A percentile compares a stretch with the other conserved stretches of the same genome.
These are phyloP conservation scores for Clonostachys rhizophaga DNA, from an alignment of 2,329 filamentous ascomycete genomes.

Conservation along the genomic window DNA sequence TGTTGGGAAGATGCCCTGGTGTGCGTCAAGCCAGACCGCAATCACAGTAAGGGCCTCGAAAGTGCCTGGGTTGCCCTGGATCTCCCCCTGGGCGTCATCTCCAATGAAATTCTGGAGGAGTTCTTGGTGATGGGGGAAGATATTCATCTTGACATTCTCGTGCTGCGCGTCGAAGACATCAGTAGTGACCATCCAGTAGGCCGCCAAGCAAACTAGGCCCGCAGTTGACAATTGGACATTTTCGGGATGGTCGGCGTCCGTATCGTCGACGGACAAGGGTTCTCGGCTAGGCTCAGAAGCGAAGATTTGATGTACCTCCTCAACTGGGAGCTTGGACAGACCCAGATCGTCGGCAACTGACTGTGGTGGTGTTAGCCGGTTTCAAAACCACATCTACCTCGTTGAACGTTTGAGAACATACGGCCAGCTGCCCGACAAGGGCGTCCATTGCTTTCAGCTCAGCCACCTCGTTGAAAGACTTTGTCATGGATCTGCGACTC, in stretches of 20 bases:
- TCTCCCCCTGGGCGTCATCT: constrained; percentile 40
- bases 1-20: constrained; percentile 31
- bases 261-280: constrained; percentile 39
- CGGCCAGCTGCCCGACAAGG: constrained; percentile 68
- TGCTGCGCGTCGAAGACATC: constrained; percentile 55
- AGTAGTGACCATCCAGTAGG: constrained; percentile 59
- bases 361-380: constrained; percentile 17
- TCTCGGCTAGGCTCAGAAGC: constrained; percentile 32
- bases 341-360: constrained; percentile 61
- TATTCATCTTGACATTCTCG: constrained; percentile 44
- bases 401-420: constrained; percentile 26
- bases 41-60: constrained; percentile 56
- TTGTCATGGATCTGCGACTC: constrained; percentile 54
- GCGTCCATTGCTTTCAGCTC: constrained; percentile 57
- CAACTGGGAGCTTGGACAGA: constrained; percentile 37
- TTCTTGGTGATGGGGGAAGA: constrained; percentile 56
- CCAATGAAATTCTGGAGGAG: constrained; percentile 50
- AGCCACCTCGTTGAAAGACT: constrained; percentile 61
- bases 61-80: constrained; percentile 45
- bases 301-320: constrained; percentile 40
- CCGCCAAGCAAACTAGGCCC: constrained; percentile 53
- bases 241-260: constrained; percentile 39
- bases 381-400: background rate
- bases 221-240: constrained; percentile 54
- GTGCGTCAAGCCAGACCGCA: constrained; percentile 53